Conservation (phyloP, 2,329 filamentous ascomycete genomes). For the Tolypocladium cylindrosporum region DNA sequence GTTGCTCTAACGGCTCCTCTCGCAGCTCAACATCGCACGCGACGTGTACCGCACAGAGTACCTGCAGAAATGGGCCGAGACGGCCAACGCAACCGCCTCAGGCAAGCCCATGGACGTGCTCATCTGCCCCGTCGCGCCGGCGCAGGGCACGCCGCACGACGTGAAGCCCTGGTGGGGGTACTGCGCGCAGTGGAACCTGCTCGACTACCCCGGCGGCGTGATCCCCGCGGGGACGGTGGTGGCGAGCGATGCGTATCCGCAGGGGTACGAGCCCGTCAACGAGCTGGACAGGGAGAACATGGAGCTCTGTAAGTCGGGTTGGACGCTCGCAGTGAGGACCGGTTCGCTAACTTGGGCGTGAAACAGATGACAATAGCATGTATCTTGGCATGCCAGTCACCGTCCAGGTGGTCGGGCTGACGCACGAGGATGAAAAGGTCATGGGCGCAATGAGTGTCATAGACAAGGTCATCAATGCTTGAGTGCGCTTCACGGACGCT, state of each 20-base stretch:
- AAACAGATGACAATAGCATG: slow-evolving; percentile 5
- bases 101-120: slow-evolving; percentile 44
- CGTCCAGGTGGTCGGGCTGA: slow-evolving; percentile 8
- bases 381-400: slow-evolving; percentile 9
- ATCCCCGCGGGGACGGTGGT: slow-evolving; percentile 7
- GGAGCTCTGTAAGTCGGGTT: slow-evolving; percentile 6
- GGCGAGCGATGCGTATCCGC: slow-evolving; percentile 6
- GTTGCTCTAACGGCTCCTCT: too few relatives aligned
- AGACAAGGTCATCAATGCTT: slow-evolving; percentile 2
- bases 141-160: slow-evolving; percentile 35
- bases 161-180: slow-evolving; percentile 49
- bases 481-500: too few relatives aligned
- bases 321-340: too few relatives aligned
- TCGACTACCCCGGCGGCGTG: slow-evolving; percentile 47
- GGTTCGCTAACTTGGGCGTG: not conserved
- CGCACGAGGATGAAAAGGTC: slow-evolving; percentile 9
- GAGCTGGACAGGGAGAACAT: slow-evolving; percentile 8
- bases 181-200: slow-evolving; percentile 56
- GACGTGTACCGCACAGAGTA: slow-evolving; percentile 29
- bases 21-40: slow-evolving; percentile 22
- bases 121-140: slow-evolving; percentile 48
- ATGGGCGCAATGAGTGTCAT: slow-evolving; percentile 8
- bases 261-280: slow-evolving; percentile 5
- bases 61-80: slow-evolving; percentile 26
- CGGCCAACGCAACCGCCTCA: slow-evolving; percentile 12